Evolutionary conservation across 306 rosid genomes (phyloP), one percentile per base, ranked within the genome.

Genomic region (Erythrophleum fordii): DNA sequence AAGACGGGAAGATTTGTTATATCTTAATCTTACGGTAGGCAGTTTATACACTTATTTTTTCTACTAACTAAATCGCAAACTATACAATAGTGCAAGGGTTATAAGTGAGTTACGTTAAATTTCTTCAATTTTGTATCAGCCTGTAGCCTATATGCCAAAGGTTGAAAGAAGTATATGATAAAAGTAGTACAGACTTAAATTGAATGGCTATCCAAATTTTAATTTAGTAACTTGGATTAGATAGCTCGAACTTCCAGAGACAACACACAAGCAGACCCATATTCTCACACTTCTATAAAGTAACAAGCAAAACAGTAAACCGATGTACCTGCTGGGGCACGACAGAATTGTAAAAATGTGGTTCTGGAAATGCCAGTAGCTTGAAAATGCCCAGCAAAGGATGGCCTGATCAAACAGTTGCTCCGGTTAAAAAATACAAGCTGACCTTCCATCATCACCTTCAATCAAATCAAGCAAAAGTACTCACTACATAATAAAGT

Each of bases 381-480:
- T 17, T 65, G 72, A 44, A 62, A 65, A 17, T 23, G 72, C 25
- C 71, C 67, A 4, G 28, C 25, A 34, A 34, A 5, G 65, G 13
- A 29, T 48, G 82, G 80, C 70, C 71, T 80, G 52, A 81, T n/a
- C 39, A 83, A 86, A 78, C 66, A 77, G 59, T 58, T 74, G 51
- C 81, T 84, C 75, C 74, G 69, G 51, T 84, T 82, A 62, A 81
- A 81, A 73, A 81, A 49, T 28, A 77, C 55, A 81, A 84, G 69
- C 81, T 80, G 90, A 65, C 82, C 69, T 83, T 73, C 86, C 94
- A 86, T 86, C 68, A 83, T 61, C 62, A 72, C 90, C 92, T 87
- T 77, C 84, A 86, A 80, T 74, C 75, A 76, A 18, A 71, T 22
- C 17, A 71, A 31, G 53, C 14, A 41, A 41, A 26, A 37, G 14